These are phyloP conservation scores for Berkeleyomyces rouxiae DNA, from an alignment of 2,329 filamentous ascomycete genomes.

Conservation along the genomic window DNA sequence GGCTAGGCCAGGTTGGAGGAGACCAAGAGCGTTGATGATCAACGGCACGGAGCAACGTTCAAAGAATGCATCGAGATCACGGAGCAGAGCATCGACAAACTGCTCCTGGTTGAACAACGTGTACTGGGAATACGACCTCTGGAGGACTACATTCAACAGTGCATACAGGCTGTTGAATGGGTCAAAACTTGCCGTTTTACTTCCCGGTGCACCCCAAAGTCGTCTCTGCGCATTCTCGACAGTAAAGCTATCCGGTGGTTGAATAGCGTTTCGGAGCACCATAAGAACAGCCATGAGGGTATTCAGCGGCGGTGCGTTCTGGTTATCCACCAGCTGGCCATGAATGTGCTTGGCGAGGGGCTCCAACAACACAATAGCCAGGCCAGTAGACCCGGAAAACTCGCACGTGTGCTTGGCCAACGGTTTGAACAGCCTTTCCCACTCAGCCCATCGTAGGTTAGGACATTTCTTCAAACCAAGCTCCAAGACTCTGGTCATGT, in stretches of 20 bases:
- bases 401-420: constrained; percentile 39
- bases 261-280: constrained; percentile 30
- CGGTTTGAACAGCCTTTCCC: constrained; percentile 39
- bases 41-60: constrained; percentile 31
- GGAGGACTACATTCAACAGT: constrained; percentile 36
- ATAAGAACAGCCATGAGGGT: constrained; percentile 24
- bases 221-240: constrained; percentile 47
- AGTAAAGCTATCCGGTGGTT: constrained; percentile 43
- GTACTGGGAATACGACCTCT: constrained; percentile 34
- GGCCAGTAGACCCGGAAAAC: constrained; percentile 51
- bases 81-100: constrained; percentile 31
- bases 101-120: constrained; percentile 23
- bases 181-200: constrained; percentile 32
- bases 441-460: constrained; percentile 29
- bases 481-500: constrained; percentile 50
- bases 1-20: constrained; percentile 44
- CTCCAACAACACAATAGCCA: constrained; percentile 52
- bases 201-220: constrained; percentile 44
- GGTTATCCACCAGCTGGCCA: constrained; percentile 12
- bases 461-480: constrained; percentile 37
- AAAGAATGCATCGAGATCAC: constrained; percentile 36
- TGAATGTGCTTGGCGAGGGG: constrained; percentile 40
- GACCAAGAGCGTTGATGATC: constrained; percentile 37
- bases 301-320: constrained; percentile 15
- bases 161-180: constrained; percentile 52